These are phyloP conservation scores for Papilionanthe hybrid DNA, from an alignment of 116 monocot genomes.

Conservation along the genomic window DNA sequence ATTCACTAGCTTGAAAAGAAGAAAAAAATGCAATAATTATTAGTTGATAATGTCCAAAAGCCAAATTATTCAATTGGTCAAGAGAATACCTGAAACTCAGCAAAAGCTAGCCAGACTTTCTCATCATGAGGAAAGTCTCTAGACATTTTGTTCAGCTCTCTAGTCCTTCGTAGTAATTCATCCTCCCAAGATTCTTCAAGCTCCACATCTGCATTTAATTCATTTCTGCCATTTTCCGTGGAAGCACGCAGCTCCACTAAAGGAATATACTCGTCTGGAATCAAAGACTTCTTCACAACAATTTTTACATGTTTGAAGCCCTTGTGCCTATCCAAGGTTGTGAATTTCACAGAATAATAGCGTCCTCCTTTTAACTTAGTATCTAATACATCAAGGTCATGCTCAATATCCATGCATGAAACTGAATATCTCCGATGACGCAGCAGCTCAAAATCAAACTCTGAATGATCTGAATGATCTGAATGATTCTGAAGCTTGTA, in stretches of 20 bases:
- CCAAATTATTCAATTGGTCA: neutral
- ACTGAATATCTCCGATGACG: slow-evolving; percentile 17
- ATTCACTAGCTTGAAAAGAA: neutral
- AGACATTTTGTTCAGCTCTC: slow-evolving; percentile 83
- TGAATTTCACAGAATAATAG: slow-evolving; percentile 68
- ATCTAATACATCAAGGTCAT: slow-evolving; percentile 61
- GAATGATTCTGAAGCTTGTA: slow-evolving; percentile 39
- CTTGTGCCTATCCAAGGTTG: slow-evolving; percentile 54
- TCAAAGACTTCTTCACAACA: slow-evolving; percentile 19
- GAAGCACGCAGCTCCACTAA: slow-evolving; percentile 22
- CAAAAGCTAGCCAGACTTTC: slow-evolving; percentile 80
- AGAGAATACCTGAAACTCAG: slow-evolving; percentile 81
- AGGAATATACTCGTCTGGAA: slow-evolving; percentile 58
- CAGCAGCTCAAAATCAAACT: slow-evolving; percentile 15
- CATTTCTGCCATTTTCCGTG: slow-evolving; percentile 21
- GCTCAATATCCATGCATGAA: slow-evolving; percentile 38
- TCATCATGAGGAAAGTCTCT: slow-evolving; percentile 86
- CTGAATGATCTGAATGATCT: slow-evolving; percentile 18
- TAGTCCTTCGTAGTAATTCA: slow-evolving; percentile 68
- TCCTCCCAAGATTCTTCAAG: slow-evolving; percentile 94
- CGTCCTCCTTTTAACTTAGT: slow-evolving; percentile 66
- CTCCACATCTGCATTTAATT: slow-evolving; percentile 16
- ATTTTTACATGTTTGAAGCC: slow-evolving; percentile 68
- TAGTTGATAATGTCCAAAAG: neutral
- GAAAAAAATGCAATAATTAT: neutral